phyloP scores from a whole-genome alignment of 2,329 filamentous ascomycete species.

The Tolypocladium sp. region DNA sequence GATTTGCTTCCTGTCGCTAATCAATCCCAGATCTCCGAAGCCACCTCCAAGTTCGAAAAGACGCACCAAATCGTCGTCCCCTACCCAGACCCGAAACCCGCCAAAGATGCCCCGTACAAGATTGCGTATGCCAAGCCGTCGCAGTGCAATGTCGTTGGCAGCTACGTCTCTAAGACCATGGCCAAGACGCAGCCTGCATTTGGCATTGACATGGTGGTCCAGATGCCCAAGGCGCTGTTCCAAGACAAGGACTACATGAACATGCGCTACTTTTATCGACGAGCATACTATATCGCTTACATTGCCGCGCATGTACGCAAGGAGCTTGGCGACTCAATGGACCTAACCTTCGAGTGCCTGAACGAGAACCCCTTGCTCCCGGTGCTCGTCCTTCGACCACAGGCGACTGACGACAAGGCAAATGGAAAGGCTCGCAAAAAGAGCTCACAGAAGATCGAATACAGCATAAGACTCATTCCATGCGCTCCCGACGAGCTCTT shows the following conservation, averaged over 20 bases:
- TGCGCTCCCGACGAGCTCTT: slow-evolving; percentile 64
- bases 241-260: slow-evolving; percentile 94
- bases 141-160: slow-evolving; percentile 80
- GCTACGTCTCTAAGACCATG: slow-evolving; percentile 71
- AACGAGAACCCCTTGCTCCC: slow-evolving; percentile 72
- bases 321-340: slow-evolving; percentile 41
- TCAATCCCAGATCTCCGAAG: slow-evolving; percentile 54
- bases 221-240: slow-evolving; percentile 72
- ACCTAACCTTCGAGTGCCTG: slow-evolving; percentile 54
- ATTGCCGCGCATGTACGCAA: slow-evolving; percentile 62
- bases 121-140: slow-evolving; percentile 67
- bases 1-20: slow-evolving; percentile 5
- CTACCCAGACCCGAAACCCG: slow-evolving; percentile 72
- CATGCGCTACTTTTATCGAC: slow-evolving; percentile 88
- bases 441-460: slow-evolving; percentile 27
- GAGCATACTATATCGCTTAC: slow-evolving; percentile 83
- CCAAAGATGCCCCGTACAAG: slow-evolving; percentile 71
- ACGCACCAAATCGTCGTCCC: slow-evolving; percentile 64
- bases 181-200: slow-evolving; percentile 50
- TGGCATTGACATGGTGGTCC: slow-evolving; percentile 73
- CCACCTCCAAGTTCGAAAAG: slow-evolving; percentile 57
- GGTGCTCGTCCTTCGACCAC: slow-evolving; percentile 40
- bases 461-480: slow-evolving; percentile 67
- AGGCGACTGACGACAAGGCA: slow-evolving; percentile 10
- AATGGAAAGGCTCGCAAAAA: slow-evolving; percentile 13